Evolutionary conservation across 2,329 filamentous ascomycete genomes (phyloP).

Genomic region (Aspergillus fumigatus): DNA sequence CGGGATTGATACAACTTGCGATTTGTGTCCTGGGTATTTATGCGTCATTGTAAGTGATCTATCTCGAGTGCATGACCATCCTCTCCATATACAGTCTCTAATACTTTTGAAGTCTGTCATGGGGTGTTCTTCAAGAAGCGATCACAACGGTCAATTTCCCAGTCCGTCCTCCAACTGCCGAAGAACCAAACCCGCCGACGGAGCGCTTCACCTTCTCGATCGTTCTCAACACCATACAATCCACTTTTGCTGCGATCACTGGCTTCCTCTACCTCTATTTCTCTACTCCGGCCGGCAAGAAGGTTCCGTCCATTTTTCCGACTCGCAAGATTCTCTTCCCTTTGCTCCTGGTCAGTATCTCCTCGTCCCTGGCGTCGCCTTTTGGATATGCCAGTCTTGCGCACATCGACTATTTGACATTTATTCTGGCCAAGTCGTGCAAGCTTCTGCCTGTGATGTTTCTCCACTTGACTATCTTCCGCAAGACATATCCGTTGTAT

Average conservation of each 20-base stretch:
- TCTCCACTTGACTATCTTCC: constrained; percentile 87
- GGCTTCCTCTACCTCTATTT: constrained; percentile 75
- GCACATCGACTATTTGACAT: constrained; percentile 97
- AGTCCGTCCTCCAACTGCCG: constrained; percentile 47
- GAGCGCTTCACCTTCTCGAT: constrained; percentile 90
- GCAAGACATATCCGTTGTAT: constrained; percentile 83
- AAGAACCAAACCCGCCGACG: constrained; percentile 32
- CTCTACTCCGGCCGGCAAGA: constrained; percentile 54
- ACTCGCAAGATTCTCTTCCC: constrained; percentile 68
- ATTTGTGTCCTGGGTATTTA: constrained; percentile 95
- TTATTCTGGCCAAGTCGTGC: constrained; percentile 95
- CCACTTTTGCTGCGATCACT: constrained; percentile 75
- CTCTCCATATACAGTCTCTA: not conserved
- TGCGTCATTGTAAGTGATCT: constrained; percentile 71
- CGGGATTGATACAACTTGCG: constrained; percentile 69
- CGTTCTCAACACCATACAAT: constrained; percentile 95
- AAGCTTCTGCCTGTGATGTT: constrained; percentile 99
- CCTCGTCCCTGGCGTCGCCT: constrained; percentile 82
- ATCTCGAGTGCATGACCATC: not conserved
- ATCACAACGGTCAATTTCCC: constrained; percentile 91
- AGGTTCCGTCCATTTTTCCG: constrained; percentile 62
- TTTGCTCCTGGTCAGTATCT: constrained; percentile 78
- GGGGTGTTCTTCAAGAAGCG: constrained; percentile 95
- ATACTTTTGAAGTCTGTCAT: constrained; percentile 64
- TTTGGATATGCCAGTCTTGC: constrained; percentile 90